A percentile compares a stretch with the other conserved stretches of the same genome.
Evolutionary conservation across 768 basidiomycete species (phyloP).

Genomic region (Mycena sanguinolenta): DNA sequence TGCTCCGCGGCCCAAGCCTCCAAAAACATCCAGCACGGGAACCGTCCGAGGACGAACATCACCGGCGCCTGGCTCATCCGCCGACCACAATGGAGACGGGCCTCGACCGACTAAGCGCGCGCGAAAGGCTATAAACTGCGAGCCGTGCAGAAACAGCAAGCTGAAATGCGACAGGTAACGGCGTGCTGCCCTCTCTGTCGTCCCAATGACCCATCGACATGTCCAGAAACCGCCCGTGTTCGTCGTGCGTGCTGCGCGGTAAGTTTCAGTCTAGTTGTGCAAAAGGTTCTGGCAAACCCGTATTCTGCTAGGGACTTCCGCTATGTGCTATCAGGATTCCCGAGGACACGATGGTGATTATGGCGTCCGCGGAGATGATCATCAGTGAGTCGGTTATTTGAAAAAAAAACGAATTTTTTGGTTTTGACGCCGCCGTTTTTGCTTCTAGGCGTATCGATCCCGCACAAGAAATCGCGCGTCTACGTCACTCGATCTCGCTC

Average conservation of each 20-base stretch:
- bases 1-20: slow-evolving; percentile 56
- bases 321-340: slow-evolving; percentile 84
- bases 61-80: slow-evolving; percentile 54
- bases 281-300: slow-evolving; percentile 27
- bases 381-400: slow-evolving; percentile 59
- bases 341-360: slow-evolving; percentile 72
- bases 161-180: slow-evolving; percentile 85
- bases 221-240: slow-evolving; percentile 86
- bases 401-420: slow-evolving; percentile 4
- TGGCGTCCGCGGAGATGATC: slow-evolving; percentile 70
- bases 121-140: slow-evolving; percentile 90
- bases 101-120: slow-evolving; percentile 85
- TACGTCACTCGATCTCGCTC: slow-evolving; percentile 77
- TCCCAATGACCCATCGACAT: slow-evolving; percentile 17
- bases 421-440: slow-evolving; percentile 13
- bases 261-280: slow-evolving; percentile 41
- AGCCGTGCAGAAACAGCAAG: slow-evolving; percentile 89
- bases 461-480: slow-evolving; percentile 73
- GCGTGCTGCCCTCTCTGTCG: slow-evolving; percentile 14
- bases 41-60: slow-evolving; percentile 66
- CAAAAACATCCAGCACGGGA: slow-evolving; percentile 54
- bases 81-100: slow-evolving; percentile 63
- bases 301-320: slow-evolving; percentile 73
- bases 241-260: slow-evolving; percentile 89
- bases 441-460: slow-evolving; percentile 66